Evolutionary conservation across 228 moss, liverwort and hornwort genomes (phyloP).

Genomic region (Sphagnum magellanicum): DNA sequence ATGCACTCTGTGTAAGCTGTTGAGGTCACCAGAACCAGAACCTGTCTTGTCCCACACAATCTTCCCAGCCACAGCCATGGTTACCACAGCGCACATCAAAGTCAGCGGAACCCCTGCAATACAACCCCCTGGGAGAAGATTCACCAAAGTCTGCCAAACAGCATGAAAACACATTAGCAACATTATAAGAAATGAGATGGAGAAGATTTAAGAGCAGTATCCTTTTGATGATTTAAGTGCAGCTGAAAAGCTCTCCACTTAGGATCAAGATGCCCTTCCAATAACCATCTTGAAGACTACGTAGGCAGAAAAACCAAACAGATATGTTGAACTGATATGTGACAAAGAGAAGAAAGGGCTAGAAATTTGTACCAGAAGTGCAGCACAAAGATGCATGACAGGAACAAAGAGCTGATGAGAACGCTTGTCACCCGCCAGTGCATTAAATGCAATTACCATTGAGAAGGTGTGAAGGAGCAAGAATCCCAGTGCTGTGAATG

Average conservation of each 20-base stretch:
- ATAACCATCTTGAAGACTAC: background rate
- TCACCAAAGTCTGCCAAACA: constrained; percentile 50
- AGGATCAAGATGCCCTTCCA: background rate
- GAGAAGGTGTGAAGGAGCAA: constrained; percentile 82
- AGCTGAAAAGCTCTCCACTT: background rate
- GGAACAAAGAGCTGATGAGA: constrained; percentile 80
- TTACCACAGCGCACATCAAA: constrained; percentile 34
- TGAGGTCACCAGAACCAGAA: constrained; percentile 15
- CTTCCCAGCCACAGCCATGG: constrained; percentile 43
- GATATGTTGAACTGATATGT: background rate
- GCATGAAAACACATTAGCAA: background rate
- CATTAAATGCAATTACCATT: constrained; percentile 88
- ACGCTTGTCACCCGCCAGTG: constrained; percentile 52
- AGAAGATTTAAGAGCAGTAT: background rate
- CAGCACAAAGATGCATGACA: constrained; percentile 76
- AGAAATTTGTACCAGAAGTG: constrained; percentile 37
- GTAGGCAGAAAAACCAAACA: background rate
- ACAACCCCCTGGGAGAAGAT: constrained; percentile 60
- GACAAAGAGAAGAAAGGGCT: background rate
- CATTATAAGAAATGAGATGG: background rate
- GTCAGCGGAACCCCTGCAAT: constrained; percentile 42
- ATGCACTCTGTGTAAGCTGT: constrained; percentile 23
- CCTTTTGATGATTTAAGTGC: too few relatives aligned
- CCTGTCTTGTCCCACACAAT: constrained; percentile 62
- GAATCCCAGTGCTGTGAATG: constrained; percentile 72